Evolutionary conservation across 2,329 filamentous ascomycete species (phyloP).

Genomic region (Teratosphaeria viscida): DNA sequence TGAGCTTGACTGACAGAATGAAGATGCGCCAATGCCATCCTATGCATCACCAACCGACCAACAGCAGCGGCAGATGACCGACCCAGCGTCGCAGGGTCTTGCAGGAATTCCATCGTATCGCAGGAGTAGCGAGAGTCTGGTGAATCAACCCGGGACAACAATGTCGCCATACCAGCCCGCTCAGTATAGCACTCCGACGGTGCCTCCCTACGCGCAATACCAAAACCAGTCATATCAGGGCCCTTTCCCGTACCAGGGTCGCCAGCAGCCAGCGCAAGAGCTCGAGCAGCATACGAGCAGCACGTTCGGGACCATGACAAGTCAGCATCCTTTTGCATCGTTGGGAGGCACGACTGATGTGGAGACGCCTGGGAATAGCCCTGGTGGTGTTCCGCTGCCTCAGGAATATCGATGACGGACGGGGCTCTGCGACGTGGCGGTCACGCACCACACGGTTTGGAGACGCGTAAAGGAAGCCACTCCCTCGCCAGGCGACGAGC

Average conservation of each 20-base stretch:
- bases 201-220: slow-evolving; percentile 7
- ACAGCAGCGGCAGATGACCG: slow-evolving; percentile 2
- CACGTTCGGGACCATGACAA: slow-evolving; percentile 3
- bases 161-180: slow-evolving; percentile 18
- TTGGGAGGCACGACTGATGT: slow-evolving; percentile 3
- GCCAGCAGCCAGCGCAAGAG: background rate
- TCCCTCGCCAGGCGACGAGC: background rate
- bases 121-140: slow-evolving; percentile 12
- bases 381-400: slow-evolving; percentile 11
- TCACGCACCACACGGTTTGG: background rate
- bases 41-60: slow-evolving; percentile 7
- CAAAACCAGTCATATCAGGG: background rate
- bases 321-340: slow-evolving; percentile 5
- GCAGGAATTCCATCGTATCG: slow-evolving; percentile 10
- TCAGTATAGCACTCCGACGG: slow-evolving; percentile 12
- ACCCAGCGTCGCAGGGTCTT: slow-evolving; percentile 2
- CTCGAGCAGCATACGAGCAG: slow-evolving; percentile 2
- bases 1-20: slow-evolving; percentile 2
- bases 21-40: slow-evolving; percentile 12
- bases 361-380: slow-evolving; percentile 10
- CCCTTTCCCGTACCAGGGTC: slow-evolving; percentile 1
- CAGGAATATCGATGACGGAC: slow-evolving; percentile 7
- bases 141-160: slow-evolving; percentile 11
- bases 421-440: background rate
- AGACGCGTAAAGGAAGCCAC: background rate